These are phyloP conservation scores for Guadua angustifolia DNA, from an alignment of 176 grass and related monocot genomes.

Conservation along the genomic window DNA sequence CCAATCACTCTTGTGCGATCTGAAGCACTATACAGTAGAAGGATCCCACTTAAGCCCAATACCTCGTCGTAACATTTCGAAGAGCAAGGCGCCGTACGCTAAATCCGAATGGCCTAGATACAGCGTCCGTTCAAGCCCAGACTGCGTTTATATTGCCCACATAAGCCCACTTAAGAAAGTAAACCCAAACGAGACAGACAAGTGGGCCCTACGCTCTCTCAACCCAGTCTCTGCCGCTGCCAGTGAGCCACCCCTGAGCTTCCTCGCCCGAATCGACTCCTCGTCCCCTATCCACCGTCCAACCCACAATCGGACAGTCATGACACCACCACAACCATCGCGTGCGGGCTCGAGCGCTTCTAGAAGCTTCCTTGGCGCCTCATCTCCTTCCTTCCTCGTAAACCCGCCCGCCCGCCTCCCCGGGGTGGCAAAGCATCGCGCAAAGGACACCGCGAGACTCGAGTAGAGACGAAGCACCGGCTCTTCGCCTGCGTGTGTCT, in stretches of 20 bases:
- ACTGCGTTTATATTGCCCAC: not conserved
- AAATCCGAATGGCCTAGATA: not conserved
- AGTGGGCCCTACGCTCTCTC: not conserved
- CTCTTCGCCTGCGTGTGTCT: not conserved
- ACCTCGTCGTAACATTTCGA: too few species aligned
- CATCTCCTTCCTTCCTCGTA: constrained; percentile 23
- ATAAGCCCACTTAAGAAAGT: not conserved
- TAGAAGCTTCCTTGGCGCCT: constrained; percentile 26
- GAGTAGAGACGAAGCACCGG: not conserved
- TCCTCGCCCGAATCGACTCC: not conserved
- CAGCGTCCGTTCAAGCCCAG: not conserved
- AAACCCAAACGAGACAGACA: not conserved
- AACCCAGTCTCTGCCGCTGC: not conserved
- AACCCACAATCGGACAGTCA: not conserved
- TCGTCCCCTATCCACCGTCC: not conserved
- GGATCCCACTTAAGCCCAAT: too few species aligned
- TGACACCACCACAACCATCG: too few species aligned
- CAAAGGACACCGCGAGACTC: not conserved
- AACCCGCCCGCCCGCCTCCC: constrained; percentile 5
- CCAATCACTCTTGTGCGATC: too few species aligned
- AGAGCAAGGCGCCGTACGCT: not conserved
- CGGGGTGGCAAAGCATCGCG: not conserved
- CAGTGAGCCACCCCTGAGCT: not conserved
- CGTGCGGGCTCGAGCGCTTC: not conserved
- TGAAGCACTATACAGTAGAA: too few species aligned